phyloP scores from a whole-genome alignment of 768 basidiomycete genomes.

The Amanita pseudoporphyria region DNA sequence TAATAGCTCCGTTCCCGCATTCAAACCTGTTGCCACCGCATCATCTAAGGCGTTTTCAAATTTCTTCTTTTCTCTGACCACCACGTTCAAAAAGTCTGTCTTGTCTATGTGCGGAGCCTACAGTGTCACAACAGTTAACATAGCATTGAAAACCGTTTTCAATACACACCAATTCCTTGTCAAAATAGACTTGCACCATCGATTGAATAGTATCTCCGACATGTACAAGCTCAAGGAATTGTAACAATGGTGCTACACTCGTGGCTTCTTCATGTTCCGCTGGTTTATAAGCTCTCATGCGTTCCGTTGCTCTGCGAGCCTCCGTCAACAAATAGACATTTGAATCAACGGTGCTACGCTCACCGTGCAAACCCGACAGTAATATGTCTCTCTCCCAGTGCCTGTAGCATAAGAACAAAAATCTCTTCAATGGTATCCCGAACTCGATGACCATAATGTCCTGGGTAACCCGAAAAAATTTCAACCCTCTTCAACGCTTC shows the following conservation, averaged over 20 bases:
- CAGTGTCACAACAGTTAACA: not conserved
- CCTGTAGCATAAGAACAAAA: slow-evolving; percentile 77
- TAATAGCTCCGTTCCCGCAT: slow-evolving; percentile 89
- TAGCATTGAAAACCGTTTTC: not conserved
- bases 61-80: slow-evolving; percentile 93
- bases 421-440: slow-evolving; percentile 91
- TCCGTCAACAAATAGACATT: slow-evolving; percentile 12
- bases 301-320: slow-evolving; percentile 62
- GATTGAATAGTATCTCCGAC: slow-evolving; percentile 95
- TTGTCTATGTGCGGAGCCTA: slow-evolving; percentile 84
- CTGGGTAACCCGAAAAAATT: slow-evolving; percentile 82
- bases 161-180: slow-evolving; percentile 76
- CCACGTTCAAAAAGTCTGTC: slow-evolving; percentile 87
- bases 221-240: slow-evolving; percentile 97
- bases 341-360: slow-evolving; percentile 15
- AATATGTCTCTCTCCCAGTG: slow-evolving; percentile 72
- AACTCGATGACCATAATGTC: slow-evolving; percentile 78
- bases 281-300: slow-evolving; percentile 87
- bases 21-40: slow-evolving; percentile 86
- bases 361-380: slow-evolving; percentile 69
- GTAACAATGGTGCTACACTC: slow-evolving; percentile 84
- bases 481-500: slow-evolving; percentile 90
- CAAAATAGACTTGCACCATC: slow-evolving; percentile 97
- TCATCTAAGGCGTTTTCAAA: slow-evolving; percentile 93
- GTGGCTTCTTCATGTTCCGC: slow-evolving; percentile 75